phyloP scores from a whole-genome alignment of 345 rosid species.

The Lepidium didymum region DNA sequence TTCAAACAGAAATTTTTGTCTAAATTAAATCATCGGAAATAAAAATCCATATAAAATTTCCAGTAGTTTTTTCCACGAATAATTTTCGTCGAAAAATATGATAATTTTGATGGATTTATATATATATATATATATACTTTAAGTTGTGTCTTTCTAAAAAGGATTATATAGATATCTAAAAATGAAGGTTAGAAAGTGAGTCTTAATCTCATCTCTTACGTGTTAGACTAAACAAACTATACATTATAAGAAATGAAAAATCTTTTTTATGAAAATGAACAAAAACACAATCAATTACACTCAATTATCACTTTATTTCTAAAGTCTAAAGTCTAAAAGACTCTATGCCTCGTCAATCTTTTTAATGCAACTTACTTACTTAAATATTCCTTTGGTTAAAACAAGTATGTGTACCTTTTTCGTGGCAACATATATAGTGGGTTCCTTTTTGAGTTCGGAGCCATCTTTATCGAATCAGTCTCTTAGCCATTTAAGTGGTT shows the following conservation, averaged over 20 bases:
- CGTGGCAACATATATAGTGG: conserved; percentile 24
- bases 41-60: no score
- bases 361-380: not conserved
- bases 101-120: no score
- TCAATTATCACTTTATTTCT: not conserved
- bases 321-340: conserved; percentile 18
- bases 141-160: no score
- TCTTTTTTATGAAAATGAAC: no score
- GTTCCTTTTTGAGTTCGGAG: conserved; percentile 21
- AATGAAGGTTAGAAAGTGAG: not conserved
- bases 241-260: not conserved
- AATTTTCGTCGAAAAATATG: no score
- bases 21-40: no score
- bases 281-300: conserved; percentile 1
- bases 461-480: conserved; percentile 18
- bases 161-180: no score
- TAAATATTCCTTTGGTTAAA: conserved; percentile 9
- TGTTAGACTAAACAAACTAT: not conserved
- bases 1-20: no score
- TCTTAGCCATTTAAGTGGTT: conserved; percentile 17
- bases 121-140: no score
- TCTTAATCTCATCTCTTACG: not conserved
- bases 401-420: conserved; percentile 14
- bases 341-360: conserved; percentile 11
- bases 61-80: no score